Conservation (phyloP, 306 rosid species). For the Casuarina cunninghamiana region DNA sequence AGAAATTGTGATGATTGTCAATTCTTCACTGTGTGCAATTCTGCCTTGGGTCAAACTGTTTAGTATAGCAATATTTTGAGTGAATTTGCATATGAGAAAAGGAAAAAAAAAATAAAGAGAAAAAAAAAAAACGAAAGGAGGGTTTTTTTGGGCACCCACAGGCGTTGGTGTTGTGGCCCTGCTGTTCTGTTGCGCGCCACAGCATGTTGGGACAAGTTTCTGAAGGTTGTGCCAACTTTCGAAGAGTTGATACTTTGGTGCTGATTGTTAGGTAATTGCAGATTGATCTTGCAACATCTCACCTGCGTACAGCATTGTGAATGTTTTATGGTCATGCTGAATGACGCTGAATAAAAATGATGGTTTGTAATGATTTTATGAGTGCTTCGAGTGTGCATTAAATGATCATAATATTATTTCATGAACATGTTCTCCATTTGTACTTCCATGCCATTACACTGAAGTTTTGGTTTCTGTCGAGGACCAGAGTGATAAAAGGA, state of each 20-base stretch:
- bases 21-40: conserved; percentile 1
- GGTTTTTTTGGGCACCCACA: too few relatives aligned
- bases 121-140: too few relatives aligned
- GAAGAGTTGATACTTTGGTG: background rate
- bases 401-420: background rate
- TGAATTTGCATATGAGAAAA: background rate
- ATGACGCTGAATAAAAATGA: background rate
- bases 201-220: background rate
- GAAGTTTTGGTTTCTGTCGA: background rate
- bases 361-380: background rate
- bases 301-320: background rate
- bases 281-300: background rate
- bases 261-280: background rate
- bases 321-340: background rate
- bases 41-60: background rate
- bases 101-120: background rate
- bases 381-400: background rate
- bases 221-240: background rate
- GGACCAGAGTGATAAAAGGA: background rate
- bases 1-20: conserved; percentile 2
- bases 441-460: background rate
- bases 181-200: too few relatives aligned
- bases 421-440: background rate
- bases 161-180: too few relatives aligned
- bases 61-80: background rate